A percentile compares a stretch with the other conserved stretches of the same genome.
Conservation (phyloP, 2,329 filamentous ascomycete genomes). For the Colletotrichum godetiae region DNA sequence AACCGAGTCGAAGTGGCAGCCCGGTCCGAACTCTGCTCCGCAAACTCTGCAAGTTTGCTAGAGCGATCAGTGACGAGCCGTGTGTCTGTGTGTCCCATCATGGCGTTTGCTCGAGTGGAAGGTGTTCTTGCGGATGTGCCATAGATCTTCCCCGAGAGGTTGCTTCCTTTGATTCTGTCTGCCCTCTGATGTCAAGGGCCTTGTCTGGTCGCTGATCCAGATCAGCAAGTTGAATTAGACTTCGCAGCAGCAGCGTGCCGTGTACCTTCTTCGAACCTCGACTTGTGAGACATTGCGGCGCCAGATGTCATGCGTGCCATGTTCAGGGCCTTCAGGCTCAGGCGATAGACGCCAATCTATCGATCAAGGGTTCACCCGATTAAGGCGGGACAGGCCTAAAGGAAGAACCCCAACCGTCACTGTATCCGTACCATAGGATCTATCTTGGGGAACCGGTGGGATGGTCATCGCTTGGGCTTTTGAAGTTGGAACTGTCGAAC, state of each 20-base stretch:
- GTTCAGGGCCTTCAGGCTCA: neutral
- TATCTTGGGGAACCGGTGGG: neutral
- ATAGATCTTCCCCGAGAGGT: neutral
- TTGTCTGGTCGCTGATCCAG: conserved; percentile 3
- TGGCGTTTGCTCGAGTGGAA: neutral
- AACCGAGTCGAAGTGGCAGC: neutral
- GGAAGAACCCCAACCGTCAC: neutral
- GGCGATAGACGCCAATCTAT: neutral
- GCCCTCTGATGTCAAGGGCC: neutral
- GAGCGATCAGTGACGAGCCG: neutral
- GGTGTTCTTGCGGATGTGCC: neutral
- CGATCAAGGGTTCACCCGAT: neutral
- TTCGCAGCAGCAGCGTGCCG: conserved; percentile 6
- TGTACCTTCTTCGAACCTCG: conserved; percentile 2
- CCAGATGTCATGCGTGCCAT: neutral
- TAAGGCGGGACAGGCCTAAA: neutral
- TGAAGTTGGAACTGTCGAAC: neutral
- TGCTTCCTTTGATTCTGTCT: neutral
- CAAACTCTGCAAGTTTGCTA: neutral
- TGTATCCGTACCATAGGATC: neutral
- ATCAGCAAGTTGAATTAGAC: conserved; percentile 4
- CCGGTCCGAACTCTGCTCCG: conserved; percentile 1
- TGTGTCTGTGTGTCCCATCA: neutral
- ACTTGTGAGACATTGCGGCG: conserved; percentile 5
- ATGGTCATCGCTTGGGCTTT: neutral